Evolutionary conservation across 1,284 basidiomycete species (phyloP).

Genomic region (Fistulina hepatica): DNA sequence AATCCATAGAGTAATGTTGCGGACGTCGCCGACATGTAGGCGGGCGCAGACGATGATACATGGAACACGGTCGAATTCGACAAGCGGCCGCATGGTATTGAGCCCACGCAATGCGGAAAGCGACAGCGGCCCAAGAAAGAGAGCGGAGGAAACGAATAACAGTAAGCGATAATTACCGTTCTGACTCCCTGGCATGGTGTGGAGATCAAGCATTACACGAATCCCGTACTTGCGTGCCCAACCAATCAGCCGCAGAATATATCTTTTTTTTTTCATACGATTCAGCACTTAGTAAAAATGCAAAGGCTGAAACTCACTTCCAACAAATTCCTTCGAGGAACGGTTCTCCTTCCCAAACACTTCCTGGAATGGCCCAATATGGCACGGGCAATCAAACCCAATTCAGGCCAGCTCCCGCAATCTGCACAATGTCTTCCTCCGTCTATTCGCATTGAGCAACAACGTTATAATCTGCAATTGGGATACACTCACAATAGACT

Average conservation of each 20-base stretch:
- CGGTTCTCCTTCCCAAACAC: constrained; percentile 34
- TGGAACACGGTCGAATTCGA: too few species aligned
- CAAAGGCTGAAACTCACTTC: constrained; percentile 25
- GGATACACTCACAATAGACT: too few species aligned
- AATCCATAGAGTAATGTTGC: too few species aligned
- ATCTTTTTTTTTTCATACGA: constrained; percentile 21
- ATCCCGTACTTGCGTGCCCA: constrained; percentile 73
- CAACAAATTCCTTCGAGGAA: constrained; percentile 36
- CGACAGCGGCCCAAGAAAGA: constrained; percentile 9
- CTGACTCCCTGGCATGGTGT: constrained; percentile 54
- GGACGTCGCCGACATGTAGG: not conserved
- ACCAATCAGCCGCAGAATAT: constrained; percentile 44
- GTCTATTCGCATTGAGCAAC: constrained; percentile 6
- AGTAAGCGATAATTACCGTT: constrained; percentile 39
- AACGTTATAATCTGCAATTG: too few species aligned
- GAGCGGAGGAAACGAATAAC: not conserved
- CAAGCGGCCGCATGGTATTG: too few species aligned
- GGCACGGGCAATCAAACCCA: constrained; percentile 57
- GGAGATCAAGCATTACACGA: constrained; percentile 55
- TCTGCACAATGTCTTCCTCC: constrained; percentile 13
- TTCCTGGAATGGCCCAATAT: constrained; percentile 68
- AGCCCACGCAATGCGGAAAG: too few species aligned
- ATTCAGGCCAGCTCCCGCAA: constrained; percentile 44
- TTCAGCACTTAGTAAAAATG: not conserved
- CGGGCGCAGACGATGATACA: too few species aligned